phyloP scores from a whole-genome alignment of 441 rosid species.

The Adansonia rubrostipa region DNA sequence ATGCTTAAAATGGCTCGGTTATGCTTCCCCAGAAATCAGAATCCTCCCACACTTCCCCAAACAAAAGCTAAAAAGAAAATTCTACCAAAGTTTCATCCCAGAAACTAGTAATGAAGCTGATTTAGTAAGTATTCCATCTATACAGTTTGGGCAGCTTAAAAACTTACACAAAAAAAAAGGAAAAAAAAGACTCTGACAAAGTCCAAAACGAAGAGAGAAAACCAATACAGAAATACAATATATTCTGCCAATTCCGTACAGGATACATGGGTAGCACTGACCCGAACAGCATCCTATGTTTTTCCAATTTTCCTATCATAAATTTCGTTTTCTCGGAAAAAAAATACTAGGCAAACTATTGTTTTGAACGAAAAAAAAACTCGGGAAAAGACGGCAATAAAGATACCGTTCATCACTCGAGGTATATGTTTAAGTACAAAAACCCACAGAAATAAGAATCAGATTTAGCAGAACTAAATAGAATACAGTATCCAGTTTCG shows the following conservation, averaged over 20 bases:
- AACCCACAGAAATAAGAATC: conserved; percentile 18
- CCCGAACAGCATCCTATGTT: conserved; percentile 68
- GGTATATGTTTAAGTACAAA: conserved; percentile 23
- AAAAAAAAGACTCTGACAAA: background rate
- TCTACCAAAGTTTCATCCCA: background rate
- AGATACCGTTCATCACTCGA: conserved; percentile 37
- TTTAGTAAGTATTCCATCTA: background rate
- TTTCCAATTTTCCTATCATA: conserved; percentile 18
- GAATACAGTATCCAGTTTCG: conserved; percentile 28
- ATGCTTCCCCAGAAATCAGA: background rate
- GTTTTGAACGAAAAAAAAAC: conserved; percentile 28
- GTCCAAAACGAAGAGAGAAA: background rate
- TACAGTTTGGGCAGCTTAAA: background rate
- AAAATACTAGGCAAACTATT: background rate
- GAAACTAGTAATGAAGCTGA: background rate
- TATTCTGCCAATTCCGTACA: conserved; percentile 50
- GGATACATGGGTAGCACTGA: conserved; percentile 45
- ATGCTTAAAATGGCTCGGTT: background rate
- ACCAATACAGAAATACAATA: background rate
- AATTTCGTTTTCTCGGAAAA: background rate
- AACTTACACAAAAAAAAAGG: background rate
- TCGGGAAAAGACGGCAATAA: conserved; percentile 31
- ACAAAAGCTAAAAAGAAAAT: background rate
- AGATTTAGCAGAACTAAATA: conserved; percentile 24
- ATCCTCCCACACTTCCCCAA: background rate